Evolutionary conservation across 2,329 filamentous ascomycete genomes (phyloP).

Genomic region (Penicillium thymicola): DNA sequence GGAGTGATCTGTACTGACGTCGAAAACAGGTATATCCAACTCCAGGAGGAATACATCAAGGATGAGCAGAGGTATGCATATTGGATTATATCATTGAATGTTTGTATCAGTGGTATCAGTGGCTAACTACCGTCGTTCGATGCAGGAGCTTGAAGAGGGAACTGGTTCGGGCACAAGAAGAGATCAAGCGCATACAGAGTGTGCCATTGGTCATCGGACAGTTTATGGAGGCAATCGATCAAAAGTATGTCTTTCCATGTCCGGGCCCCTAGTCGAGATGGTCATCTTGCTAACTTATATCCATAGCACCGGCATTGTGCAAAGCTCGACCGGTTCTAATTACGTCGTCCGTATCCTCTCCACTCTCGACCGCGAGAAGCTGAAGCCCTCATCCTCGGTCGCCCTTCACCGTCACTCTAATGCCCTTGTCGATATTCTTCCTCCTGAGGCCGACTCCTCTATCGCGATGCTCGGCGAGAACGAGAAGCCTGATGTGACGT

Average conservation of each 20-base stretch:
- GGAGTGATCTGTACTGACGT: constrained; percentile 19
- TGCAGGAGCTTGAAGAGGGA: constrained; percentile 89
- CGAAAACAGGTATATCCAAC: constrained; percentile 72
- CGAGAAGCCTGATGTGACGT: constrained; percentile 98
- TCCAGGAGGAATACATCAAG: constrained; percentile 99
- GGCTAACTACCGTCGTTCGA: constrained; percentile 1
- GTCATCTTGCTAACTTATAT: constrained; percentile 8
- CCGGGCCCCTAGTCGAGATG: not conserved
- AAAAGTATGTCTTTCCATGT: constrained; percentile 65
- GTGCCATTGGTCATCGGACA: constrained; percentile 97
- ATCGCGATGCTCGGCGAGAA: constrained; percentile 96
- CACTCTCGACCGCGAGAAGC: constrained; percentile 93
- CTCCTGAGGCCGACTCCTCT: constrained; percentile 96
- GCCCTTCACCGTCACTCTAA: constrained; percentile 98
- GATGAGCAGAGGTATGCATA: constrained; percentile 81
- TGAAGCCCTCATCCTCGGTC: constrained; percentile 97
- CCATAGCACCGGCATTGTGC: constrained; percentile 87
- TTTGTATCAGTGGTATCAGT: constrained; percentile 14
- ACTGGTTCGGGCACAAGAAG: constrained; percentile 93
- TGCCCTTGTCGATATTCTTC: constrained; percentile 94
- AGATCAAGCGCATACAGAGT: constrained; percentile 99
- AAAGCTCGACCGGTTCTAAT: constrained; percentile 97
- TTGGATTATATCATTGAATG: not conserved
- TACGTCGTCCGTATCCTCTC: constrained; percentile 98
- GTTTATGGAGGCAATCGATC: constrained; percentile 99